Percentiles rank a stretch among this genome's conserved stretches.
These are phyloP conservation scores for Metrosideros polymorpha DNA, from an alignment of 441 rosid species.

Conservation along the genomic window DNA sequence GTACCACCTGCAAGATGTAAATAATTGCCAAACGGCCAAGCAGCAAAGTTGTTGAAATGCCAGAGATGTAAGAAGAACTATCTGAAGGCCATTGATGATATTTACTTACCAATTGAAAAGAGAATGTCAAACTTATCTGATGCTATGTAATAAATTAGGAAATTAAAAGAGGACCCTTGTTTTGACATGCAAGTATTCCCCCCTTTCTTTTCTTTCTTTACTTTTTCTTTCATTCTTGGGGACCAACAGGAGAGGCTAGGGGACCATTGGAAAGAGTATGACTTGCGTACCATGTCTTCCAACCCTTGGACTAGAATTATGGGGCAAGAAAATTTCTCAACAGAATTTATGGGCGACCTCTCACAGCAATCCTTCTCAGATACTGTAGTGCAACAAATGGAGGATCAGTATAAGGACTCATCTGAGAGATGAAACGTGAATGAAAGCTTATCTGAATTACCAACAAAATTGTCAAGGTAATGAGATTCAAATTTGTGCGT, in stretches of 20 bases:
- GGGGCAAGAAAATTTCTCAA: constrained; percentile 80
- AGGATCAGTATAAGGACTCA: not conserved
- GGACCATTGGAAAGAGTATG: not conserved
- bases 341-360: constrained; percentile 79
- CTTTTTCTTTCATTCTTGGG: not conserved
- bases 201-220: not conserved
- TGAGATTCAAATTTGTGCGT: constrained; percentile 81
- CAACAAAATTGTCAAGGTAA: constrained; percentile 80
- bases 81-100: not conserved
- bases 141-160: not conserved
- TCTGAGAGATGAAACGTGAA: not conserved
- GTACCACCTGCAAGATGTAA: constrained; percentile 52
- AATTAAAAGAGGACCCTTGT: not conserved
- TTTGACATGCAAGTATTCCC: not conserved
- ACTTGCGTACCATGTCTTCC: constrained; percentile 68
- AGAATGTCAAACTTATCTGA: not conserved
- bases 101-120: not conserved
- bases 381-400: constrained; percentile 31
- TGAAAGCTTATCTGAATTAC: constrained; percentile 28
- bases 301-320: constrained; percentile 86
- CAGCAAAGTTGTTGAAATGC: not conserved
- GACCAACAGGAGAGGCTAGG: not conserved
- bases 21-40: not conserved
- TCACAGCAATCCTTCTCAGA: constrained; percentile 50
- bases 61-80: not conserved